A percentile compares a stretch with the other conserved stretches of the same genome.
These are phyloP conservation scores for Zymoseptoria pseudotritici DNA, from an alignment of 2,329 filamentous ascomycete genomes.

Conservation along the genomic window DNA sequence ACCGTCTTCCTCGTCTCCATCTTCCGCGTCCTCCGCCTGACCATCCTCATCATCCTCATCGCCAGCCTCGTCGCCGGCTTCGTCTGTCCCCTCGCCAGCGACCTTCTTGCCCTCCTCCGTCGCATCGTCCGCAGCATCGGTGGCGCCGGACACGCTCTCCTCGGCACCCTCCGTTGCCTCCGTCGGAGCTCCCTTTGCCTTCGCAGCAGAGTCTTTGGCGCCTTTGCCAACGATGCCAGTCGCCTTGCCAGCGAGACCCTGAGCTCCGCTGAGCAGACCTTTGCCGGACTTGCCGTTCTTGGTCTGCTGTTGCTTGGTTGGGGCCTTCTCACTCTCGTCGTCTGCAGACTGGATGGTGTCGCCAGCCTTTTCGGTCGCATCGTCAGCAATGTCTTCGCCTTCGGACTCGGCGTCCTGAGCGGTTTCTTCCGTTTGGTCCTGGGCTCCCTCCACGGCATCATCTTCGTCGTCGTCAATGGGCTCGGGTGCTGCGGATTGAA, in stretches of 20 bases:
- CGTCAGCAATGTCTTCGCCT: constrained; percentile 32
- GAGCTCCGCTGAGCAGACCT: constrained; percentile 37
- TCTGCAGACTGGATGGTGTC: constrained; percentile 28
- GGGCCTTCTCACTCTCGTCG: constrained; percentile 22
- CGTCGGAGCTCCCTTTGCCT: constrained; percentile 14
- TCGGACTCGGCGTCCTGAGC: constrained; percentile 34
- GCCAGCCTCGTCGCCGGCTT: constrained; percentile 25
- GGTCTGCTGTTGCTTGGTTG: constrained; percentile 22
- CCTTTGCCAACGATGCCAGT: constrained; percentile 40
- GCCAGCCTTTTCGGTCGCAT: constrained; percentile 38
- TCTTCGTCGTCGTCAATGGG: constrained; percentile 35
- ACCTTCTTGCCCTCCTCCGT: constrained; percentile 27
- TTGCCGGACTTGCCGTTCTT: constrained; percentile 21
- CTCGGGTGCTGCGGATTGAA: constrained; percentile 41
- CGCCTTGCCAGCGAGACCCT: constrained; percentile 41
- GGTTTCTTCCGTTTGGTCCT: constrained; percentile 38
- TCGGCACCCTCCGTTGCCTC: constrained; percentile 29
- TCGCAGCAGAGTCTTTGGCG: constrained; percentile 31
- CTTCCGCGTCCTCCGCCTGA: constrained; percentile 19
- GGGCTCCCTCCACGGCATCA: constrained; percentile 30
- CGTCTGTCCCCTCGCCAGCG: constrained; percentile 26
- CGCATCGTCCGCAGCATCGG: constrained; percentile 27
- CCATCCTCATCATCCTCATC: constrained; percentile 18
- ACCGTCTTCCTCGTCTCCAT: constrained; percentile 20
- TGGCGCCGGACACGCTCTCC: constrained; percentile 26